Evolutionary conservation across 202 grass and related monocot genomes (phyloP).

Genomic region (Cymbopogon flexuosus): DNA sequence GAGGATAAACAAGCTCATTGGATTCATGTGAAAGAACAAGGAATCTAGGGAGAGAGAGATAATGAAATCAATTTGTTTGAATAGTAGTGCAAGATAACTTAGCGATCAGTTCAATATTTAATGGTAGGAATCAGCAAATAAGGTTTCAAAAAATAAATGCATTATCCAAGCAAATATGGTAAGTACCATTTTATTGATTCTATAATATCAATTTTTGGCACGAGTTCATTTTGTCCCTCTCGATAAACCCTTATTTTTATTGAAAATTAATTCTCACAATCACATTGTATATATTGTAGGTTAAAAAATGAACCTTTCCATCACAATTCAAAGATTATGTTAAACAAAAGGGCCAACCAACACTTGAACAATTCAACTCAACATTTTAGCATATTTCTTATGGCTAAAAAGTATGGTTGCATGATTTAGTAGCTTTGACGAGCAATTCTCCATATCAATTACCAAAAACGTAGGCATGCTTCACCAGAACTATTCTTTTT

Average conservation of each 20-base stretch:
- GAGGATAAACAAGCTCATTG: neutral
- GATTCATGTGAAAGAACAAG: neutral
- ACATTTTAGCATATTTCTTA: neutral
- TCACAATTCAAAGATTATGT: neutral
- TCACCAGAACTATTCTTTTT: neutral
- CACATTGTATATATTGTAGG: no score
- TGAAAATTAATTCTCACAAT: neutral
- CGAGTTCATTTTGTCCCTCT: neutral
- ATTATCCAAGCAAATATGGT: neutral
- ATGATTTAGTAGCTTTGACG: neutral
- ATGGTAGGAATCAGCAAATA: neutral
- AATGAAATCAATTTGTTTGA: no score
- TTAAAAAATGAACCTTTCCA: neutral
- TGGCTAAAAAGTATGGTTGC: neutral
- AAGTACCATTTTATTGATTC: neutral
- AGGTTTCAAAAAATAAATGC: neutral
- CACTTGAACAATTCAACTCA: neutral
- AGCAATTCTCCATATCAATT: slow-evolving; percentile 1
- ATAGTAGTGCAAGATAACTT: no score
- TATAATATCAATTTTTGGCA: neutral
- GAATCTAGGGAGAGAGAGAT: neutral
- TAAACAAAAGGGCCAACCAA: neutral
- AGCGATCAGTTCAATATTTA: neutral
- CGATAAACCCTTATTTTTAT: no score
- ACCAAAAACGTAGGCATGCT: neutral